These are phyloP conservation scores for Aspergillus sp. DNA, from an alignment of 2,329 filamentous ascomycete genomes.

Conservation along the genomic window DNA sequence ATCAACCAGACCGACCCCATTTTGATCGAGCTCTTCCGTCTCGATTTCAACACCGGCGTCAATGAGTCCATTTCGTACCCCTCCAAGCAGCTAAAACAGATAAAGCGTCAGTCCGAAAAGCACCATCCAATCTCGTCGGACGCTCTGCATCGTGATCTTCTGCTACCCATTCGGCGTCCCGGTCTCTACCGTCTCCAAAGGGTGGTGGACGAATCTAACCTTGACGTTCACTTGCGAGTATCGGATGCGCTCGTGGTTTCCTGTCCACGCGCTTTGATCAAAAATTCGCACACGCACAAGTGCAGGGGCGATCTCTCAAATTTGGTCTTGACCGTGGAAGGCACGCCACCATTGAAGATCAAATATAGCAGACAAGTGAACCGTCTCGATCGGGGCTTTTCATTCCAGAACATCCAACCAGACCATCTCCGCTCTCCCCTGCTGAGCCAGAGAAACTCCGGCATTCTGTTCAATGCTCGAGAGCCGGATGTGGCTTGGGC, in stretches of 20 bases:
- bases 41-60: conserved; percentile 75
- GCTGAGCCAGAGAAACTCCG: conserved; percentile 57
- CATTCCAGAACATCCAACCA: conserved; percentile 90
- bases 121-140: conserved; percentile 47
- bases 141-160: conserved; percentile 62
- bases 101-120: conserved; percentile 69
- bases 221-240: conserved; percentile 76
- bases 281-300: conserved; percentile 61
- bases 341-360: conserved; percentile 87
- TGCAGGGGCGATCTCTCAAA: conserved; percentile 88
- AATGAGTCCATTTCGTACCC: conserved; percentile 78
- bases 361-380: conserved; percentile 90
- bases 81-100: conserved; percentile 68
- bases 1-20: conserved; percentile 93
- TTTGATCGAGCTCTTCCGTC: conserved; percentile 81
- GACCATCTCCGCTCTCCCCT: conserved; percentile 80
- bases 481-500: conserved; percentile 69
- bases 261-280: conserved; percentile 77
- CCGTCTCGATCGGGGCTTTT: conserved; percentile 75
- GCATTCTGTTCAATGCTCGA: conserved; percentile 55
- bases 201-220: conserved; percentile 88
- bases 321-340: conserved; percentile 76
- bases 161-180: conserved; percentile 75
- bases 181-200: conserved; percentile 82
- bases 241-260: conserved; percentile 80